A percentile compares a stretch with the other conserved stretches of the same genome.
These are phyloP conservation scores for Bacterosira constricta DNA, from an alignment of 108 stramenopile genomes.

Conservation along the genomic window DNA sequence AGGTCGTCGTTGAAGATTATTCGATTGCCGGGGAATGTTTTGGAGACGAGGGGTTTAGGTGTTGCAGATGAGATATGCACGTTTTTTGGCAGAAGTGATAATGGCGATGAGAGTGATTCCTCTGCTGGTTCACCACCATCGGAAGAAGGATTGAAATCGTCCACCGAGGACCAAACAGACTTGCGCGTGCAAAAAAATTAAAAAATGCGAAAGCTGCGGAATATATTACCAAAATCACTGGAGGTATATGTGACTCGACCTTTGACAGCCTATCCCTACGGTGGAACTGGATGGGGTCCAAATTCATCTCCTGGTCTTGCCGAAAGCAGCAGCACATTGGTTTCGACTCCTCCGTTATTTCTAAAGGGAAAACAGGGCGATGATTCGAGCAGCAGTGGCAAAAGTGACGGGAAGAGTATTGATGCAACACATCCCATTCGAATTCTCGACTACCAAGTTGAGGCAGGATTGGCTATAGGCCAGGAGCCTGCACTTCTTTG, in stretches of 20 bases:
- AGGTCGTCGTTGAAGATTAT: constrained; percentile 62
- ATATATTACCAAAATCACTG: constrained; percentile 24
- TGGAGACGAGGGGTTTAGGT: constrained; percentile 72
- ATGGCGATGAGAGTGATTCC: background rate
- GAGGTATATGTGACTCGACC: constrained; percentile 72
- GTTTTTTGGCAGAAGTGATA: constrained; percentile 22
- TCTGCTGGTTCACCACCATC: constrained; percentile 7
- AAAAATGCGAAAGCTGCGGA: constrained; percentile 15
- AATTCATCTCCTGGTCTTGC: constrained; percentile 59
- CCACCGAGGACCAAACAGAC: constrained; percentile 11
- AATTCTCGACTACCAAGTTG: constrained; percentile 34
- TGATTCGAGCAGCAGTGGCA: background rate
- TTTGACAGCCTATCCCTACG: constrained; percentile 76
- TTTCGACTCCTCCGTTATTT: constrained; percentile 14
- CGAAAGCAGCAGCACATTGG: constrained; percentile 35
- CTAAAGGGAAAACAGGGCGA: background rate
- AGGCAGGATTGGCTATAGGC: constrained; percentile 12
- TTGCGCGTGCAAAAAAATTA: constrained; percentile 10
- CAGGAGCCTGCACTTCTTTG: constrained; percentile 15
- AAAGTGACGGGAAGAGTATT: constrained; percentile 24
- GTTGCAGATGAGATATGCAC: constrained; percentile 58
- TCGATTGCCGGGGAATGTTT: constrained; percentile 76
- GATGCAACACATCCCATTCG: constrained; percentile 37
- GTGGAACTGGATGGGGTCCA: constrained; percentile 55
- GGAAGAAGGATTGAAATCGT: constrained; percentile 7